Base-by-base conservation (phyloP, 2,329 filamentous ascomycete genomes). In the Penicillium sp. region DNA sequence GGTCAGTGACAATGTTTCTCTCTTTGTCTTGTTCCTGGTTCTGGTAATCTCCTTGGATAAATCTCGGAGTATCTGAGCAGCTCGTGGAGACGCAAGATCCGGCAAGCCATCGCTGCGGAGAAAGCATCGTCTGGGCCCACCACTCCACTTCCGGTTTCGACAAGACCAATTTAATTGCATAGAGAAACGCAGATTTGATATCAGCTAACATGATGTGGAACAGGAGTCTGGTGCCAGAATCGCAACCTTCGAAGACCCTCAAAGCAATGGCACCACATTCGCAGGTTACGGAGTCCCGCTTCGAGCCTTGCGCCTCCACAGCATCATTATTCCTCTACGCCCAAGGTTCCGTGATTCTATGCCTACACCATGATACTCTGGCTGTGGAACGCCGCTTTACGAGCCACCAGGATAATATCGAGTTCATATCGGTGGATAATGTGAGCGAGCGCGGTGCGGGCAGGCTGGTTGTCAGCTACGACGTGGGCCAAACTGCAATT, bases 241-340 rank as follows among this genome's bases (percentile, higher is more conserved):
- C 85, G 43, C 83, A 81, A 70, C 80, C 81, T 63, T 83, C 84
- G 40, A 84, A 83, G 53, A 84, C 55, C 49, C 54, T 71, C 74
- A 81, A 70, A 80, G 81, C 74, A 83, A 87, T 72, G 68, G 69
- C 65, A 19, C 57, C 68, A 45, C 61, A 66, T 52, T 64, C 70
- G n/a, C 70, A 72, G 46, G 58, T 64, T 14, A 22, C 66, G 25
- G 67, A 83, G 55, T 76, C 78, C 63, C 79, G 87, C 63, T 92
- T 97, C 69, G 90, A 95, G 69, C 91, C 95, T 60, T 96, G 91
- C 76, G 92, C 93, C 19, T 93, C 95, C 33, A 98, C 95, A 4
- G 92, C 91, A 1, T 92, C 92, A 26, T 90, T 95, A 81, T 90
- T 99, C 67, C 84, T 99, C 28, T 97, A 96, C 77, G 89, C 92